Base-by-base conservation (phyloP, 768 basidiomycete genomes). In the Aureoboletus auriporus region DNA sequence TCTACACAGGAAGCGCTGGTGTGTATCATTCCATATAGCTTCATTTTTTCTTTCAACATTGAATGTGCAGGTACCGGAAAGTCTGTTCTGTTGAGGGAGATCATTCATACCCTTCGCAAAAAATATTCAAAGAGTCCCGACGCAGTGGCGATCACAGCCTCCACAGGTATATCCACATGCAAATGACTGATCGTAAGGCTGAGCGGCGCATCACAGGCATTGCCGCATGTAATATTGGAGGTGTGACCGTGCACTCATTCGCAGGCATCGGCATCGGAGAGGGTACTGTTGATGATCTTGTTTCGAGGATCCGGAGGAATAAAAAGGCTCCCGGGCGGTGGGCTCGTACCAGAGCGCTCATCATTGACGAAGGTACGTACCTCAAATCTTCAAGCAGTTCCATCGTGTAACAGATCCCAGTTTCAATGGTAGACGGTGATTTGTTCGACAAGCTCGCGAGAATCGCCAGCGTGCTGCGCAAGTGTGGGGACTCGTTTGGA, bases 1-100 rank as follows among this genome's bases (percentile, higher is more conserved):
- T 99, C 61, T 99, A 97, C 66, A 99, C 95, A 2, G 96, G 96
- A 26, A 92, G 89, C 72, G 96, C 96, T 50, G 95, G 94, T 96
- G 54, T 54, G 83, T 68, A 40, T 40, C 37, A 30, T n/a, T 26
- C 23, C 8, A 33, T 13, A 34, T 36, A 14, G 41, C 38, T 47
- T 53, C 14, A 47, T 51, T 36, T 47, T 33, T 48, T 29, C 33
- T 23, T 14, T 8, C 16, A 50, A 31, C 50, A 47, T n/a, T 40
- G 23, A 4, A 44, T 8, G 7, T 40, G 1, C 42, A 96, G 95
- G 95, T 53, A 96, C 95, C 11, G 95, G 95, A 40, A 98, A 98
- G 69, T 97, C 94, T 4, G 92, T 98, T 23, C 77, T 98, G 4
- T 75, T 98, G 14, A 80, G 93, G 13, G 91, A 94, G 67, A 94